Evolutionary conservation across 176 grass and related monocot species (phyloP).

Genomic region (Alopecurus myosuroides): DNA sequence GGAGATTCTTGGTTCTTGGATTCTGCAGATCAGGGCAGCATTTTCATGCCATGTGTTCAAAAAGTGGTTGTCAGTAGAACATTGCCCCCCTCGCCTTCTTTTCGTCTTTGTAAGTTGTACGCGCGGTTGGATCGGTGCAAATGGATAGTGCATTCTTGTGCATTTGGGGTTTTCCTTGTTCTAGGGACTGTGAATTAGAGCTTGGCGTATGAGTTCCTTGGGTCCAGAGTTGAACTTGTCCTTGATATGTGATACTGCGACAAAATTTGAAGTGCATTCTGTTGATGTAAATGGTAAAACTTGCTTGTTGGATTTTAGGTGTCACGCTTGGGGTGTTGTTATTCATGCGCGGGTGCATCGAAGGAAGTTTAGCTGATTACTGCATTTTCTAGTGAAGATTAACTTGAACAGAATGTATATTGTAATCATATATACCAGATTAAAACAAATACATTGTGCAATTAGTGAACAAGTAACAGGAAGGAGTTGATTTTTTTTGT

Average conservation of each 20-base stretch:
- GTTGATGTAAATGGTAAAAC: not conserved
- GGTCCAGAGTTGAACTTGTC: not conserved
- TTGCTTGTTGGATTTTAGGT: not conserved
- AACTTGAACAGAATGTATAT: not conserved
- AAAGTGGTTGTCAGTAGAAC: not conserved
- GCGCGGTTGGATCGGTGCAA: not conserved
- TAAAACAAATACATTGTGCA: not conserved
- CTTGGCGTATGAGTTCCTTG: not conserved
- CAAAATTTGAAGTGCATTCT: not conserved
- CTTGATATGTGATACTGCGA: not conserved
- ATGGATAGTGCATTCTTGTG: not conserved
- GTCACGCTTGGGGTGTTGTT: not conserved
- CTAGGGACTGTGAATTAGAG: not conserved
- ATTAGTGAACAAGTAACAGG: not conserved
- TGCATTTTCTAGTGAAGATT: not conserved
- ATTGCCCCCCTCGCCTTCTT: not conserved
- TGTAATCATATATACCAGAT: not conserved
- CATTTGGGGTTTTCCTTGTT: not conserved
- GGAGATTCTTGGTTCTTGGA: not conserved
- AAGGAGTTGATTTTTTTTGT: not conserved
- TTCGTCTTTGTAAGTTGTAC: not conserved
- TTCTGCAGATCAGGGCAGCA: not conserved
- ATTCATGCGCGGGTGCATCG: not conserved
- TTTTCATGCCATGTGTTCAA: not conserved
- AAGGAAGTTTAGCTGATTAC: not conserved